A percentile compares a stretch with the other conserved stretches of the same genome.
phyloP scores from a whole-genome alignment of 768 basidiomycete species.

The Ephemerocybe angulata region DNA sequence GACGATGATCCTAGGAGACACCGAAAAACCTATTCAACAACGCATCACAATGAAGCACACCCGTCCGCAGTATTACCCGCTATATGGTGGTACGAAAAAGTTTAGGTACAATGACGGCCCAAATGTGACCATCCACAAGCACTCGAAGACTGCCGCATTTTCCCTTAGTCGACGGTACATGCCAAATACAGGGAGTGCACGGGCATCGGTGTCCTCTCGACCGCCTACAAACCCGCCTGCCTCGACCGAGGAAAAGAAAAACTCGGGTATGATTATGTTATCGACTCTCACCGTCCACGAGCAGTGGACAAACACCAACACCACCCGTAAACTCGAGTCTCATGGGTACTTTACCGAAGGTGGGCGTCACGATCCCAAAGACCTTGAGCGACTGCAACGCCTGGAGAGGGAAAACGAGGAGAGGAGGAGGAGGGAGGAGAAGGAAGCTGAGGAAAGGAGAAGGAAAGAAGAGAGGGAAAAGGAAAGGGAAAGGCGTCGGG shows the following conservation, averaged over 20 bases:
- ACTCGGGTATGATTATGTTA: slow-evolving; percentile 55
- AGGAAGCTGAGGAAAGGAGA: slow-evolving; percentile 24
- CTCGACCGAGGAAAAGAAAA: slow-evolving; percentile 24
- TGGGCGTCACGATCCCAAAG: slow-evolving; percentile 26
- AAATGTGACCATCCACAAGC: slow-evolving; percentile 70
- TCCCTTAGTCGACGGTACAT: slow-evolving; percentile 68
- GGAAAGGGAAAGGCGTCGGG: slow-evolving; percentile 26
- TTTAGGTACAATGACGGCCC: slow-evolving; percentile 50
- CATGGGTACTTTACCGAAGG: slow-evolving; percentile 62
- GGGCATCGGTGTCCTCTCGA: slow-evolving; percentile 21
- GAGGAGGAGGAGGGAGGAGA: slow-evolving; percentile 22
- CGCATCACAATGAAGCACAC: slow-evolving; percentile 61
- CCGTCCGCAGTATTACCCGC: slow-evolving; percentile 46
- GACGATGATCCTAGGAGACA: no score
- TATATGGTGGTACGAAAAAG: no score
- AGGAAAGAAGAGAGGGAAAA: slow-evolving; percentile 27
- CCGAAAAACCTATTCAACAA: slow-evolving; percentile 63
- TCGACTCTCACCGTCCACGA: slow-evolving; percentile 76
- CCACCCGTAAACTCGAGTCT: slow-evolving; percentile 62
- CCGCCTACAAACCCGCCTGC: slow-evolving; percentile 15
- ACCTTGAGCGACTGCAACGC: slow-evolving; percentile 22
- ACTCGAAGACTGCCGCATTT: slow-evolving; percentile 75
- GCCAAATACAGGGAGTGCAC: slow-evolving; percentile 12
- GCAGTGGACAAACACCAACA: slow-evolving; percentile 72
- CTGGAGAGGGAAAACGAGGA: slow-evolving; percentile 19